A percentile compares a stretch with the other conserved stretches of the same genome.
Evolutionary conservation across 768 basidiomycete species (phyloP).

Genomic region (Porpolomopsis calyptriformis): DNA sequence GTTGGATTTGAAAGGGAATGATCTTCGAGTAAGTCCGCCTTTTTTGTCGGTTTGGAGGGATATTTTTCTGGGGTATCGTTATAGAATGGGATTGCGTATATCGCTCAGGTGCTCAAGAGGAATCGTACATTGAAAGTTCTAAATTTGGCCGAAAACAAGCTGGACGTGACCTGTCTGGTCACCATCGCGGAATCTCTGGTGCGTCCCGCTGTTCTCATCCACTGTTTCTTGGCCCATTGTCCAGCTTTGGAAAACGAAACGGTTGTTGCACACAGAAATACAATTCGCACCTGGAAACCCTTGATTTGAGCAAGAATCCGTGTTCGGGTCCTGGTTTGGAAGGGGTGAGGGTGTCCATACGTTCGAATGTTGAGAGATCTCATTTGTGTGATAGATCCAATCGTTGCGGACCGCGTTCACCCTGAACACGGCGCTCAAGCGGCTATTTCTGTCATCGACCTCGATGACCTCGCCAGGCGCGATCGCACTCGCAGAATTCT

Average conservation of each 20-base stretch:
- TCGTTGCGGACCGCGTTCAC: constrained; percentile 89
- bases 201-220: constrained; percentile 19
- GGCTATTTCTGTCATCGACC: constrained; percentile 84
- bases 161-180: constrained; percentile 73
- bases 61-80: constrained; percentile 14
- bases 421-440: constrained; percentile 81
- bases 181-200: constrained; percentile 85
- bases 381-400: constrained; percentile 44
- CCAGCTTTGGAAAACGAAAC: background rate
- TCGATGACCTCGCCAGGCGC: constrained; percentile 73
- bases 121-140: constrained; percentile 91
- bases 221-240: too few species aligned
- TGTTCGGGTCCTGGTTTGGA: constrained; percentile 84
- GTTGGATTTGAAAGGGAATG: constrained; percentile 86
- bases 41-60: background rate
- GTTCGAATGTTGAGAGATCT: background rate
- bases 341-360: constrained; percentile 50
- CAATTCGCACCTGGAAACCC: constrained; percentile 84
- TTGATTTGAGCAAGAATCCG: constrained; percentile 88
- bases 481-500: constrained; percentile 91
- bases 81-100: constrained; percentile 70
- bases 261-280: constrained; percentile 57
- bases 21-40: constrained; percentile 59
- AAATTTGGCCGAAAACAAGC: constrained; percentile 89
- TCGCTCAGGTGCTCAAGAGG: constrained; percentile 91